phyloP scores from a whole-genome alignment of 768 basidiomycete genomes.

The Rhodocollybia butyracea region DNA sequence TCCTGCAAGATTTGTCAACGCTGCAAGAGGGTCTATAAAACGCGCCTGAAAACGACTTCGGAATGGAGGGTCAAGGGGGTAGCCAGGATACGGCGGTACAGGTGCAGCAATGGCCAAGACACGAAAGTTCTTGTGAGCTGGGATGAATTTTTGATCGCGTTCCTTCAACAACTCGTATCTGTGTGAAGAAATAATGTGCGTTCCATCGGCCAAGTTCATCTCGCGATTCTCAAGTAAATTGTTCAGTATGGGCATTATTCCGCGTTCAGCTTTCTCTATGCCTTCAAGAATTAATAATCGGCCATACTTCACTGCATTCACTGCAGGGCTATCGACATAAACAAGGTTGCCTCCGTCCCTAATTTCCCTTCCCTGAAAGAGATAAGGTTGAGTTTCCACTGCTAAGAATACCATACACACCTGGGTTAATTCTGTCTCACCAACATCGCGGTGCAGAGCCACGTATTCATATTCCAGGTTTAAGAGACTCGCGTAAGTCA shows the following conservation, averaged over 20 bases:
- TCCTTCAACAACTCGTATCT: constrained; percentile 50
- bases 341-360: constrained; percentile 55
- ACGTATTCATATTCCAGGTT: constrained; percentile 71
- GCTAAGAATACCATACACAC: constrained; percentile 20
- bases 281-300: constrained; percentile 65
- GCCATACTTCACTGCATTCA: constrained; percentile 63
- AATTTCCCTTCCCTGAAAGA: constrained; percentile 54
- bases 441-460: constrained; percentile 63
- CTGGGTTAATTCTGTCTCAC: constrained; percentile 71
- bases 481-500: constrained; percentile 39
- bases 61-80: constrained; percentile 65
- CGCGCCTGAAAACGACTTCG: constrained; percentile 68
- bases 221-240: constrained; percentile 72
- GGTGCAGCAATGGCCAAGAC: constrained; percentile 70
- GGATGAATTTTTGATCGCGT: constrained; percentile 48
- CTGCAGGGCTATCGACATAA: constrained; percentile 68
- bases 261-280: constrained; percentile 69
- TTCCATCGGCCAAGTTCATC: constrained; percentile 71
- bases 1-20: constrained; percentile 41
- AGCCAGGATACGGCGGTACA: constrained; percentile 65
- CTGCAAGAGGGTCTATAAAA: constrained; percentile 58
- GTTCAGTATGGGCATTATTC: constrained; percentile 56
- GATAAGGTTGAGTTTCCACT: neutral
- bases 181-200: constrained; percentile 65
- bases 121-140: constrained; percentile 65